Conservation (phyloP, 768 basidiomycete genomes). For the Boletus speciosus region DNA sequence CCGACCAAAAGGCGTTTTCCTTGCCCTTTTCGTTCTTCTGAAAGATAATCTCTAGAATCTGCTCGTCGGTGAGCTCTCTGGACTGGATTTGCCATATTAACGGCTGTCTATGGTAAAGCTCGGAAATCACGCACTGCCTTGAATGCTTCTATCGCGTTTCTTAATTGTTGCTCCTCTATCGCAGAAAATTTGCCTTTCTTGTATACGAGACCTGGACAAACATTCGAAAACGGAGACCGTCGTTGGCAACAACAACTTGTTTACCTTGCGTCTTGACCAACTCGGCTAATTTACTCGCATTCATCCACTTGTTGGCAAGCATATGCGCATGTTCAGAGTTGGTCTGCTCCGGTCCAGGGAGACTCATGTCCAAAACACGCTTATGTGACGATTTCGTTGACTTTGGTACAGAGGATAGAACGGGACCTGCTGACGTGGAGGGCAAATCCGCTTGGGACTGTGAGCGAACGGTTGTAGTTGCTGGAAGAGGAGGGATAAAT, state of each 20-base stretch:
- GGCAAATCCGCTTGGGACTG: constrained; percentile 41
- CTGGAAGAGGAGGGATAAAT: constrained; percentile 23
- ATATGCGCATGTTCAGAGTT: constrained; percentile 61
- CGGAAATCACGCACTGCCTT: constrained; percentile 43
- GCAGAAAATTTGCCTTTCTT: constrained; percentile 87
- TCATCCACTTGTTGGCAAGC: constrained; percentile 79
- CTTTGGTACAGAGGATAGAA: constrained; percentile 40
- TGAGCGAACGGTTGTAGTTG: constrained; percentile 29
- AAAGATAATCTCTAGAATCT: constrained; percentile 64
- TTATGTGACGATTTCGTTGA: constrained; percentile 35
- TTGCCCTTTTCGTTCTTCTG: constrained; percentile 57
- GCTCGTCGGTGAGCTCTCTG: constrained; percentile 50
- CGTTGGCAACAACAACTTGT: neutral
- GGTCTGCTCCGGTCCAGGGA: constrained; percentile 38
- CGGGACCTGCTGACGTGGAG: constrained; percentile 38
- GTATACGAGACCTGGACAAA: constrained; percentile 65
- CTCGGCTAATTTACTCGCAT: constrained; percentile 61
- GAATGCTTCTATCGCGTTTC: constrained; percentile 61
- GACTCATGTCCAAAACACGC: constrained; percentile 42
- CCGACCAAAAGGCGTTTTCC: constrained; percentile 73
- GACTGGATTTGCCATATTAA: constrained; percentile 33
- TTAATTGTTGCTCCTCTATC: constrained; percentile 67
- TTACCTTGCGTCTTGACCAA: constrained; percentile 67
- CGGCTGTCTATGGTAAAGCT: neutral
- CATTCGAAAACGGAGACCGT: neutral